Evolutionary conservation across 352 stramenopile species (phyloP).

Genomic region (Pythium myriotylum): DNA sequence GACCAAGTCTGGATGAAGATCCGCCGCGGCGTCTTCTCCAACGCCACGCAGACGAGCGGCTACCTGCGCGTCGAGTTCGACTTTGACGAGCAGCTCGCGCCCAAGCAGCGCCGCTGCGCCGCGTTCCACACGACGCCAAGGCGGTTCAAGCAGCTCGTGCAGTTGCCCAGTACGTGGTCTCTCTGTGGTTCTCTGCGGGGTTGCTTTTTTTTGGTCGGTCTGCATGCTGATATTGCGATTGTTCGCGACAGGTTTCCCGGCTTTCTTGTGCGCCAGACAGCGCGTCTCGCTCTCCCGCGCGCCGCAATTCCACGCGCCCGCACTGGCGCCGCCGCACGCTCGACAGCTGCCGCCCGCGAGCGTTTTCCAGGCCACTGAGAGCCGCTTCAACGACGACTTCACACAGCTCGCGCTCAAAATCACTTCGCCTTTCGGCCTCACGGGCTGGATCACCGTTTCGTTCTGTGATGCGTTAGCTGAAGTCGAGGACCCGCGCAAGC

Average conservation of each 20-base stretch:
- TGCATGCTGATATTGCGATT: too few species aligned
- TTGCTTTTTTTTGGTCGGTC: not conserved
- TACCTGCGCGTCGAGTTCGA: constrained; percentile 73
- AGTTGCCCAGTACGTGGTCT: constrained; percentile 49
- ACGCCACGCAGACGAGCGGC: constrained; percentile 57
- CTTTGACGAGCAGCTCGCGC: constrained; percentile 28
- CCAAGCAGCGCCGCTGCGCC: constrained; percentile 25
- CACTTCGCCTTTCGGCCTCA: constrained; percentile 59
- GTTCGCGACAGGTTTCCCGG: constrained; percentile 45
- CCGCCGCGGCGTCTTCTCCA: constrained; percentile 75
- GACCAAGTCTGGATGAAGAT: constrained; percentile 80
- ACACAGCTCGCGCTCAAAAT: constrained; percentile 68
- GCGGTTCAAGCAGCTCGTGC: constrained; percentile 54
- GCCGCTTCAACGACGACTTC: constrained; percentile 72
- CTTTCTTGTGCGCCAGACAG: constrained; percentile 59
- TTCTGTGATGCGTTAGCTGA: constrained; percentile 50
- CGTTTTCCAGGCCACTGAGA: constrained; percentile 71
- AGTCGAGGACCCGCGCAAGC: constrained; percentile 53
- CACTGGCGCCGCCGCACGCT: constrained; percentile 28
- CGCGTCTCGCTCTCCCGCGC: constrained; percentile 51
- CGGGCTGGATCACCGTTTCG: constrained; percentile 69
- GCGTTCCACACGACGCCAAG: constrained; percentile 25
- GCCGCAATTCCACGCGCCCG: constrained; percentile 47
- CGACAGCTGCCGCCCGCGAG: constrained; percentile 61
- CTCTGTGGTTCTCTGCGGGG: not conserved